Percentiles rank a stretch among this genome's conserved stretches.
Evolutionary conservation across 768 basidiomycete genomes (phyloP).

Genomic region (Phlebiopsis flavidoalba): DNA sequence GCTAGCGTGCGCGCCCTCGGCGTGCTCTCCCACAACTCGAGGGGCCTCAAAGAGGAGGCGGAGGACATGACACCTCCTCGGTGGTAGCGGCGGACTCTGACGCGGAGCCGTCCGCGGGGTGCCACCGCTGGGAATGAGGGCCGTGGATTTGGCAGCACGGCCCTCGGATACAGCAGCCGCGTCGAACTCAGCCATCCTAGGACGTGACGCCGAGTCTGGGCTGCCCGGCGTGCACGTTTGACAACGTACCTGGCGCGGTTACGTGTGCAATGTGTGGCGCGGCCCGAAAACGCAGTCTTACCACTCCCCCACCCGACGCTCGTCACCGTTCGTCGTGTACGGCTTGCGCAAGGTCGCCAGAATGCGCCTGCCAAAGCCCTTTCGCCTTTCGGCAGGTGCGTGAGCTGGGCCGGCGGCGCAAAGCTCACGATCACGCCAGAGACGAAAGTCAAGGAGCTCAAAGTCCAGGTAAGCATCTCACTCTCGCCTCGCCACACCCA

Average conservation of each 20-base stretch:
- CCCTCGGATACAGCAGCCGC: slow-evolving; percentile 40
- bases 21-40: slow-evolving; percentile 52
- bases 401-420: slow-evolving; percentile 44
- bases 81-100: slow-evolving; percentile 41
- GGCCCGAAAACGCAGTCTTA: too few relatives aligned
- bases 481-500: neutral
- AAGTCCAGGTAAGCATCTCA: slow-evolving; percentile 55
- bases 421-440: slow-evolving; percentile 53
- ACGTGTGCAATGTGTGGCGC: slow-evolving; percentile 27
- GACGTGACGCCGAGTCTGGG: slow-evolving; percentile 28
- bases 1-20: slow-evolving; percentile 47
- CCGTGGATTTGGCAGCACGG: slow-evolving; percentile 70
- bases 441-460: slow-evolving; percentile 75
- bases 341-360: slow-evolving; percentile 37
- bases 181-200: slow-evolving; percentile 11
- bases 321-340: slow-evolving; percentile 26
- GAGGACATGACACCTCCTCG: slow-evolving; percentile 54
- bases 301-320: too few relatives aligned
- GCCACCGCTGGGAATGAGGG: slow-evolving; percentile 48
- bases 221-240: slow-evolving; percentile 56
- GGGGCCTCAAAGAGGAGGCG: slow-evolving; percentile 61
- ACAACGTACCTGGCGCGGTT: slow-evolving; percentile 38
- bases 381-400: slow-evolving; percentile 58
- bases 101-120: slow-evolving; percentile 32
- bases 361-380: slow-evolving; percentile 58